Conservation (phyloP, 2,329 filamentous ascomycete species). For the Sporothrix brasiliensis region DNA sequence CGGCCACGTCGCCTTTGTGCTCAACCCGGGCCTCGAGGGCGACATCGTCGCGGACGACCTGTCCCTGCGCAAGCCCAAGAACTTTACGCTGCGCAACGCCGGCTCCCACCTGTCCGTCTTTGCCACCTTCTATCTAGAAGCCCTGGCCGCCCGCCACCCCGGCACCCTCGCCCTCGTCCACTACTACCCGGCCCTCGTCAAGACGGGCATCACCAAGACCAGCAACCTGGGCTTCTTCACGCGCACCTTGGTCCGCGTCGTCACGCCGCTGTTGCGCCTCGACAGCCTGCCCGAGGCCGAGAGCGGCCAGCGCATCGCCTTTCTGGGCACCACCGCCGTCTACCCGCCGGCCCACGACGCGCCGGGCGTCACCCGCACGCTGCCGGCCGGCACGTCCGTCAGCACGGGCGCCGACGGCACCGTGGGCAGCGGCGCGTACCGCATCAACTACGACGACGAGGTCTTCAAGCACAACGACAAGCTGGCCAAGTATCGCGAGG, state of each 20-base stretch:
- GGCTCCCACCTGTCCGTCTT: slow-evolving; percentile 9
- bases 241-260: neutral
- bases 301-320: slow-evolving; percentile 27
- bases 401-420: neutral
- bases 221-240: slow-evolving; percentile 23
- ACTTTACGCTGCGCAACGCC: slow-evolving; percentile 5
- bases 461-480: neutral
- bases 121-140: slow-evolving; percentile 26
- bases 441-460: slow-evolving; percentile 24
- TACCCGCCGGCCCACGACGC: slow-evolving; percentile 15
- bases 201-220: slow-evolving; percentile 9
- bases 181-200: slow-evolving; percentile 33
- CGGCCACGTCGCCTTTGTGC: slow-evolving; percentile 40
- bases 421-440: slow-evolving; percentile 30
- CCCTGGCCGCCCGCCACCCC: slow-evolving; percentile 24
- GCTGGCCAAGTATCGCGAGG: neutral
- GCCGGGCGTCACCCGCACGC: neutral
- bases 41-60: slow-evolving; percentile 20
- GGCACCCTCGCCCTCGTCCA: slow-evolving; percentile 26
- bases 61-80: slow-evolving; percentile 19
- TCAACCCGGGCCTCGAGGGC: slow-evolving; percentile 37
- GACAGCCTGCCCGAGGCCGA: slow-evolving; percentile 4
- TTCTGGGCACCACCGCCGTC: neutral
- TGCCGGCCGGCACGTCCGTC: neutral
- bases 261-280: slow-evolving; percentile 10